phyloP scores from a whole-genome alignment of 2,329 filamentous ascomycete species.

The Fusarium neocosmosporiellum region DNA sequence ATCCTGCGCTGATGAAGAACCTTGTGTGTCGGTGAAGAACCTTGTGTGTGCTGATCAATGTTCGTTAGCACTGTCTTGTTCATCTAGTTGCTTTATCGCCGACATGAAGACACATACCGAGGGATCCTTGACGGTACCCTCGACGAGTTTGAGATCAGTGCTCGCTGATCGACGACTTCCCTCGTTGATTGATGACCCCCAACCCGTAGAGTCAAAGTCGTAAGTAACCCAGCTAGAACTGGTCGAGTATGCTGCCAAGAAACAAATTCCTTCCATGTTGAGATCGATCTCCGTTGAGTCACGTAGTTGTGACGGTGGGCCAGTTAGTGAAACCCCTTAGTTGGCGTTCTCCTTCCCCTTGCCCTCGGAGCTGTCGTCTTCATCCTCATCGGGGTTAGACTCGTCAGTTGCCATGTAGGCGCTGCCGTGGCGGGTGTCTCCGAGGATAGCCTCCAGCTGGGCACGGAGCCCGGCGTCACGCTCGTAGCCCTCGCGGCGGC shows the following conservation, averaged over 20 bases:
- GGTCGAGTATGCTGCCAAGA: not conserved
- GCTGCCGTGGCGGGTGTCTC: slow-evolving; percentile 2
- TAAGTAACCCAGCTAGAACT: not conserved
- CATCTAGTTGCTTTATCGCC: not conserved
- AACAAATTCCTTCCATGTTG: not conserved
- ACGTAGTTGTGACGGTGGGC: not conserved
- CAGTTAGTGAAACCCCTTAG: not conserved
- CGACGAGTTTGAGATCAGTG: not conserved
- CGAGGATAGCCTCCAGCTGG: slow-evolving; percentile 17
- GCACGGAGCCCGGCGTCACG: slow-evolving; percentile 9
- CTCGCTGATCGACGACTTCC: not conserved
- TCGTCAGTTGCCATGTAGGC: not conserved
- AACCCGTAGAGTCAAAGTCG: not conserved
- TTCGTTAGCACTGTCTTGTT: not conserved
- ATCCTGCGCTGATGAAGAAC: not conserved
- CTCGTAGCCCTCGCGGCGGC: slow-evolving; percentile 9
- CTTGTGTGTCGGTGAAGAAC: not conserved
- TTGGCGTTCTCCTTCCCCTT: not conserved
- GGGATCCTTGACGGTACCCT: not conserved
- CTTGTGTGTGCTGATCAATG: not conserved
- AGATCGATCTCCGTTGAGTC: not conserved
- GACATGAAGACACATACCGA: not conserved
- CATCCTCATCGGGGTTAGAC: not conserved
- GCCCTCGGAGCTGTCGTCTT: not conserved
- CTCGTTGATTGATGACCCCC: not conserved